phyloP scores from a whole-genome alignment of 2,329 filamentous ascomycete genomes.

The Phialophora tarda region DNA sequence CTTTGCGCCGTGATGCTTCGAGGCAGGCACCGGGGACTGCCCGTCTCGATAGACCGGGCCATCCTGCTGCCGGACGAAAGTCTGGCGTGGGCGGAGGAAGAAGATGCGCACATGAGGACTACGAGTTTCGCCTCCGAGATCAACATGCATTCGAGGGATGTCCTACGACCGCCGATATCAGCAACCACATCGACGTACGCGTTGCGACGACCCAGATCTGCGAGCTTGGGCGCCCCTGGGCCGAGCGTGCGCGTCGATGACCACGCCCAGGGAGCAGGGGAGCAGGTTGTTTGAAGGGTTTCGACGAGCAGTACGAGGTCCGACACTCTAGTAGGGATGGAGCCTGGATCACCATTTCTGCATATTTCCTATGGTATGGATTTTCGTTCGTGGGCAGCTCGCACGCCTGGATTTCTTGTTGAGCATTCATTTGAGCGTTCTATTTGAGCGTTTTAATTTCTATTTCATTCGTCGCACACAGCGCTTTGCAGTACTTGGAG shows the following conservation, averaged over 20 bases:
- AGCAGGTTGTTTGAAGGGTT: not conserved
- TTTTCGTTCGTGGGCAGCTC: not conserved
- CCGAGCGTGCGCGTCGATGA: constrained; percentile 5
- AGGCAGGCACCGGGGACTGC: constrained; percentile 61
- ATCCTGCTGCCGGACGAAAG: constrained; percentile 50
- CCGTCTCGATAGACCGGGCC: constrained; percentile 60
- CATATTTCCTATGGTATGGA: not conserved
- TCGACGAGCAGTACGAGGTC: not conserved
- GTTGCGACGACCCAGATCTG: not conserved
- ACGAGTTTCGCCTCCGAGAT: constrained; percentile 11
- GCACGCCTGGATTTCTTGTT: not conserved
- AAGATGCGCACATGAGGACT: constrained; percentile 44
- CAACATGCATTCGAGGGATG: not conserved
- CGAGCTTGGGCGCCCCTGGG: constrained; percentile 9
- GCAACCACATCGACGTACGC: constrained; percentile 5
- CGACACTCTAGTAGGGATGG: not conserved
- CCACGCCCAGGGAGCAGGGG: not conserved
- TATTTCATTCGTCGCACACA: not conserved
- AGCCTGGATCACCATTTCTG: not conserved
- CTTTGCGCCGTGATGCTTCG: constrained; percentile 62
- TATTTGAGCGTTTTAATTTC: not conserved
- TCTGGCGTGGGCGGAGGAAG: constrained; percentile 51
- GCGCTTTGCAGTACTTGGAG: constrained; percentile 7
- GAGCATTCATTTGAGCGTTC: not conserved
- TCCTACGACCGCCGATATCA: not conserved